Percentiles rank a stretch among this genome's conserved stretches.
phyloP scores from a whole-genome alignment of 2,329 filamentous ascomycete species.

The Dactylellina haptotyla region DNA sequence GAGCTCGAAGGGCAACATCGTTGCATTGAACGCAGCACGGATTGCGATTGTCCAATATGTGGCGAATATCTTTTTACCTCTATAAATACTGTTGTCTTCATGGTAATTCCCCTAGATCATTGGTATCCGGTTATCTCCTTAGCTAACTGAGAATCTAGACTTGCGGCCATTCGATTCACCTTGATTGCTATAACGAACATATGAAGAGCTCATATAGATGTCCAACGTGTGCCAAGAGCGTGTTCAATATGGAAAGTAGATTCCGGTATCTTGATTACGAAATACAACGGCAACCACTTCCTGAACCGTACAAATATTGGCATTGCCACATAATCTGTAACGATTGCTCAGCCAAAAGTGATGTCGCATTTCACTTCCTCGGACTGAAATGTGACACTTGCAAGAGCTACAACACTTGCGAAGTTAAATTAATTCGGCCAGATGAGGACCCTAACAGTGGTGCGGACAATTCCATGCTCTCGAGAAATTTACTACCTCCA shows the following conservation, averaged over 20 bases:
- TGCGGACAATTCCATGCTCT: constrained; percentile 16
- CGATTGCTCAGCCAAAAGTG: constrained; percentile 88
- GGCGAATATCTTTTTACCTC: constrained; percentile 97
- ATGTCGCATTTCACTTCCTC: constrained; percentile 91
- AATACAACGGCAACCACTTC: constrained; percentile 92
- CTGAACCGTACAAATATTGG: constrained; percentile 79
- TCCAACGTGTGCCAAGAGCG: constrained; percentile 90
- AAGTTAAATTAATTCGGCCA: constrained; percentile 70
- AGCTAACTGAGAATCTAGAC: constrained; percentile 60
- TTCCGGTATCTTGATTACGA: constrained; percentile 90
- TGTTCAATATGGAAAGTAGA: constrained; percentile 96
- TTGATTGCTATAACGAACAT: constrained; percentile 85
- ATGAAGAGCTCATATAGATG: constrained; percentile 93
- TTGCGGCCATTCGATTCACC: constrained; percentile 95
- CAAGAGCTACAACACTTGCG: constrained; percentile 75
- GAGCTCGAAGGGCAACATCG: constrained; percentile 84
- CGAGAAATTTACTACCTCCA: constrained; percentile 31
- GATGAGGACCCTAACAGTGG: constrained; percentile 53
- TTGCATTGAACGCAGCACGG: constrained; percentile 92
- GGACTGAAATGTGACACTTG: constrained; percentile 86
- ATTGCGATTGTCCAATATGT: constrained; percentile 96
- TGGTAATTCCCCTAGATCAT: constrained; percentile 64
- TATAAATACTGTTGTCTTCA: constrained; percentile 85
- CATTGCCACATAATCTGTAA: constrained; percentile 90
- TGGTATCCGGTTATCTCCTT: background rate